Conservation (phyloP, 2,329 filamentous ascomycete genomes). For the Hyphodiscus sp. region DNA sequence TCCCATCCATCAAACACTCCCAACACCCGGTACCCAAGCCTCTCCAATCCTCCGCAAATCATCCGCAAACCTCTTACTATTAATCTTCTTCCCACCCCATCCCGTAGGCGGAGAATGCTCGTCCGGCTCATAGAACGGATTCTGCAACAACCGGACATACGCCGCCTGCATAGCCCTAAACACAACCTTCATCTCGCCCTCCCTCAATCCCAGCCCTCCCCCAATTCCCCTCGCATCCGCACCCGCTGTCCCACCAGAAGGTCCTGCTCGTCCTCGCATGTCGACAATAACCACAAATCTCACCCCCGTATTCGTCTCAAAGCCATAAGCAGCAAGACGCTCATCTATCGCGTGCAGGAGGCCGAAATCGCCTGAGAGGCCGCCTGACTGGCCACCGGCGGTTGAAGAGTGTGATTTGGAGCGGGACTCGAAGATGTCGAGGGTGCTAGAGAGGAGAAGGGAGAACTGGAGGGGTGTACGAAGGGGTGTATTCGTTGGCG, state of each 20-base stretch:
- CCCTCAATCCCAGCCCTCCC: conserved; percentile 62
- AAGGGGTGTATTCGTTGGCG: conserved; percentile 42
- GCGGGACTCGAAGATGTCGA: conserved; percentile 90
- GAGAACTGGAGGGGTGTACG: conserved; percentile 82
- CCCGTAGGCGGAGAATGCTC: conserved; percentile 60
- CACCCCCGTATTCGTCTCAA: conserved; percentile 91
- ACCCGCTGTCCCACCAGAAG: conserved; percentile 26
- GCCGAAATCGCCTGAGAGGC: conserved; percentile 76
- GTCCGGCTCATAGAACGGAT: conserved; percentile 91
- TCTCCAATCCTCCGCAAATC: conserved; percentile 85
- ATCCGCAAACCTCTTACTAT: conserved; percentile 69
- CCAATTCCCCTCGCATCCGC: conserved; percentile 24
- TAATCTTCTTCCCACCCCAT: conserved; percentile 62
- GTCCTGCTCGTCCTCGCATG: conserved; percentile 61
- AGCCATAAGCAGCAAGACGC: conserved; percentile 87
- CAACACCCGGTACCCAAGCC: conserved; percentile 69
- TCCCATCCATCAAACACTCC: conserved; percentile 37
- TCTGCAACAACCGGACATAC: conserved; percentile 82
- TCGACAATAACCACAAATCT: conserved; percentile 89
- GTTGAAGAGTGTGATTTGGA: conserved; percentile 58
- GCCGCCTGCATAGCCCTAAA: conserved; percentile 91
- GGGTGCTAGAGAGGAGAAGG: conserved; percentile 81
- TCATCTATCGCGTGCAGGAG: conserved; percentile 92
- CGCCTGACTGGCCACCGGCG: conserved; percentile 54
- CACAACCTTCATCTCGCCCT: conserved; percentile 82